These are phyloP conservation scores for Crucibulum laeve DNA, from an alignment of 768 basidiomycete species.

Conservation along the genomic window DNA sequence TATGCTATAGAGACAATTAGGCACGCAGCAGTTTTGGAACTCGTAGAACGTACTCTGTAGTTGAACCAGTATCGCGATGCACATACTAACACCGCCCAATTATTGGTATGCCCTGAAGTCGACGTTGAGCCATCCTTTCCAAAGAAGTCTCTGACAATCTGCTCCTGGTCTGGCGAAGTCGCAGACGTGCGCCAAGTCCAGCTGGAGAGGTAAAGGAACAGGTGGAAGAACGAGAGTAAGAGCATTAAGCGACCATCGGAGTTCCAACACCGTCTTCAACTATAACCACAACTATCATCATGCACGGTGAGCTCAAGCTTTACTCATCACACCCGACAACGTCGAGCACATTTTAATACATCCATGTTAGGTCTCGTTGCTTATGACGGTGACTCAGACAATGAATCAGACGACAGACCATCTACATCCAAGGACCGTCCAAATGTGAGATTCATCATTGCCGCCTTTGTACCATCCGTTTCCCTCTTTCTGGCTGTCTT, in stretches of 20 bases:
- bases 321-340: neutral
- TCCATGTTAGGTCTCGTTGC: conserved; percentile 47
- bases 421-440: conserved; percentile 27
- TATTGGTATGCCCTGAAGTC: conserved; percentile 75
- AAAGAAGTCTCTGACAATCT: conserved; percentile 43
- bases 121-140: conserved; percentile 26
- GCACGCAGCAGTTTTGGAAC: conserved; percentile 2
- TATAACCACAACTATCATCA: conserved; percentile 11
- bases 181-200: conserved; percentile 27
- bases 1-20: conserved; percentile 61
- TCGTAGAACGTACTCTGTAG: conserved; percentile 66
- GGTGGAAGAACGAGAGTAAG: conserved; percentile 20
- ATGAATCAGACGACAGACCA: conserved; percentile 45
- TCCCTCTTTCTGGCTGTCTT: conserved; percentile 60
- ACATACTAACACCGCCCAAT: conserved; percentile 97
- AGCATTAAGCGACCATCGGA: conserved; percentile 20
- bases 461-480: conserved; percentile 34
- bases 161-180: conserved; percentile 24
- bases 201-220: conserved; percentile 28
- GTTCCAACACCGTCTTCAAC: conserved; percentile 11
- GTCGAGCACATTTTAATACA: neutral
- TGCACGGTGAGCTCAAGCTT: conserved; percentile 15
- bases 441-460: conserved; percentile 62
- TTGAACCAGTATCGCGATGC: conserved; percentile 98
- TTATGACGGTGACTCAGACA: conserved; percentile 62